Conservation (phyloP, 2,329 filamentous ascomycete species). For the Colletotrichum kahawae region DNA sequence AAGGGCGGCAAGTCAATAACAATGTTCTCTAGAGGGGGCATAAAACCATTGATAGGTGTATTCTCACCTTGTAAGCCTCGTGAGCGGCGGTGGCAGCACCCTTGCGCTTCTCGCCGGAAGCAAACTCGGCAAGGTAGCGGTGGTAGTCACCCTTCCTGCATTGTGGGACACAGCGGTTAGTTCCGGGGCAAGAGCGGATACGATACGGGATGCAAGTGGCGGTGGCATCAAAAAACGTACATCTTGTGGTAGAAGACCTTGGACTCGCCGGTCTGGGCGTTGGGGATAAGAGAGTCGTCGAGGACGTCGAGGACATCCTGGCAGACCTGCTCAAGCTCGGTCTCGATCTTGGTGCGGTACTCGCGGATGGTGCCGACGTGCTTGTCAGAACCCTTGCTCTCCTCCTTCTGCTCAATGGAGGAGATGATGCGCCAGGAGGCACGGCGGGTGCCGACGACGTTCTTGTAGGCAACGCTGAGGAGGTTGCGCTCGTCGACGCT, state of each 20-base stretch:
- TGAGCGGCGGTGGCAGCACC: conserved; percentile 83
- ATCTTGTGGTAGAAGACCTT: conserved; percentile 99
- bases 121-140: conserved; percentile 93
- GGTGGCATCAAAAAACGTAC: conserved; percentile 61
- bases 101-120: conserved; percentile 91
- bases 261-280: conserved; percentile 95
- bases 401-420: conserved; percentile 99
- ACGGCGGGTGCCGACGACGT: conserved; percentile 97
- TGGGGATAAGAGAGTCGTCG: conserved; percentile 91
- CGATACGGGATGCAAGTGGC: not conserved
- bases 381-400: conserved; percentile 97
- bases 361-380: conserved; percentile 94
- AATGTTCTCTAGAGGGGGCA: not conserved
- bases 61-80: conserved; percentile 93
- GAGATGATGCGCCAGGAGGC: conserved; percentile 99
- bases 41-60: not conserved
- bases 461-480: conserved; percentile 99
- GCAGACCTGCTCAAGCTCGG: conserved; percentile 96
- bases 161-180: conserved; percentile 21
- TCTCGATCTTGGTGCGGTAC: conserved; percentile 98
- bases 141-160: conserved; percentile 95
- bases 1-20: conserved; percentile 4
- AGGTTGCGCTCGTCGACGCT: conserved; percentile 98
- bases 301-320: conserved; percentile 96
- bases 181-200: not conserved